A percentile compares a stretch with the other conserved stretches of the same genome.
Evolutionary conservation across 2,329 filamentous ascomycete species (phyloP).

Genomic region (Zymoseptoria brevis): DNA sequence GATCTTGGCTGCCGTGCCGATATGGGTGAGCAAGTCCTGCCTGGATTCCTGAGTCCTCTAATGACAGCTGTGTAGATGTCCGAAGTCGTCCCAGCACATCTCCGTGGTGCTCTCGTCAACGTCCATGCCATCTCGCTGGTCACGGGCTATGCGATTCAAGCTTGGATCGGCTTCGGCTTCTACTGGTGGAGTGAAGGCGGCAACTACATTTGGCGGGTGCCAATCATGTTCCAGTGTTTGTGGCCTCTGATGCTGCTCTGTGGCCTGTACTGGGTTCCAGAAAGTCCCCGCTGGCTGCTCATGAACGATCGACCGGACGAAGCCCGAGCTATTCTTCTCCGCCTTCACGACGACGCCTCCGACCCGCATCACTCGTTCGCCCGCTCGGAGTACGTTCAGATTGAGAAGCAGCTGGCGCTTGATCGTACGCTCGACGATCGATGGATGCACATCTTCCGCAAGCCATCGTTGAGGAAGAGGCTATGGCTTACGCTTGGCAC

Average conservation of each 20-base stretch:
- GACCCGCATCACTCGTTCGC: conserved; percentile 23
- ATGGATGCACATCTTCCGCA: conserved; percentile 24
- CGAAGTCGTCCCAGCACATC: conserved; percentile 27
- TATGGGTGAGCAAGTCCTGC: no score
- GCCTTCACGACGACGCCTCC: conserved; percentile 17
- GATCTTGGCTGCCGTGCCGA: conserved; percentile 29
- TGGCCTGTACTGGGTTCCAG: conserved; percentile 11
- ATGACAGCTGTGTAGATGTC: no score
- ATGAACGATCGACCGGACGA: conserved; percentile 17
- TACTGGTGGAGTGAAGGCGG: conserved; percentile 14
- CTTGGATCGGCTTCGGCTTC: conserved; percentile 15
- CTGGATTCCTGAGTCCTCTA: no score
- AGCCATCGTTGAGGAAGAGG: conserved; percentile 24
- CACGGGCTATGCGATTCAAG: conserved; percentile 11
- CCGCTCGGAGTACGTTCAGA: conserved; percentile 25
- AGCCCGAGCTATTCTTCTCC: conserved; percentile 15
- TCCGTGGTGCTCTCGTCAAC: conserved; percentile 29
- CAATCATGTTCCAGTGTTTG: conserved; percentile 11
- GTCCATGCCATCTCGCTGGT: conserved; percentile 25
- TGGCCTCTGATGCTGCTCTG: conserved; percentile 12
- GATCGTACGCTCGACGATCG: conserved; percentile 21
- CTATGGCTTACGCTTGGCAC: conserved; percentile 22
- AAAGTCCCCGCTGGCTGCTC: conserved; percentile 22
- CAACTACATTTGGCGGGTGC: conserved; percentile 12
- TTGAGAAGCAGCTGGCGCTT: conserved; percentile 24